These are phyloP conservation scores for Neoconidiobolus thromboides DNA, from an alignment of 371 early-diverging fungal species.

Conservation along the genomic window DNA sequence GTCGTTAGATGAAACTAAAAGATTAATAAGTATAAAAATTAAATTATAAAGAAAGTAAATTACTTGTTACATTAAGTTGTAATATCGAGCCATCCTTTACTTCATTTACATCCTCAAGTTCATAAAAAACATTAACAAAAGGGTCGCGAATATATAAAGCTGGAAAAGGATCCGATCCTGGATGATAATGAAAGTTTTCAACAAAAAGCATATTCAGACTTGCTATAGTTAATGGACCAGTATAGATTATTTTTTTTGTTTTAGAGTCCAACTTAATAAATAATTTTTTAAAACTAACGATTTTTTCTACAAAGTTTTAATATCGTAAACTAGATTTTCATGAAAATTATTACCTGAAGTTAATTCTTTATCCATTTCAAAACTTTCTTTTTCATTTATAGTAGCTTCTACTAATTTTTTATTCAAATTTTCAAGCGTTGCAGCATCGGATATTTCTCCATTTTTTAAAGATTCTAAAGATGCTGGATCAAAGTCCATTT, in stretches of 20 bases:
- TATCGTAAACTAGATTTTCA: neutral
- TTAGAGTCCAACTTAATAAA: neutral
- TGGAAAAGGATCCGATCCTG: neutral
- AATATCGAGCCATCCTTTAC: conserved; percentile 36
- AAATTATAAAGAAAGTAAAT: neutral
- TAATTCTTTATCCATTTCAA: no score
- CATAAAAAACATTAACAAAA: conserved; percentile 32
- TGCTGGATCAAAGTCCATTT: neutral
- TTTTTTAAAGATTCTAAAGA: no score
- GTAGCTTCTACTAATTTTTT: no score
- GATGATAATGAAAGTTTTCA: conserved; percentile 5
- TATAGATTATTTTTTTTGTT: conserved; percentile 1
- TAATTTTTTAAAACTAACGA: neutral
- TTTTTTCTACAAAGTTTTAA: neutral
- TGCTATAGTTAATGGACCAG: conserved; percentile 1
- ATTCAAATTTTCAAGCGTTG: no score
- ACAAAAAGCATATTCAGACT: conserved; percentile 3
- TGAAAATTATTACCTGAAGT: neutral
- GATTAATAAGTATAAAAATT: neutral
- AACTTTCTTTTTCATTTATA: no score
- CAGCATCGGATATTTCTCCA: no score
- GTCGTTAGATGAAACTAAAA: conserved; percentile 7
- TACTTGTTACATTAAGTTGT: conserved; percentile 43
- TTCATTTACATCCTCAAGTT: conserved; percentile 41
- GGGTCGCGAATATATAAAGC: conserved; percentile 45